Evolutionary conservation across 768 basidiomycete species (phyloP), one percentile per base, ranked within the genome.

Genomic region (Clitopilus passeckerianus): DNA sequence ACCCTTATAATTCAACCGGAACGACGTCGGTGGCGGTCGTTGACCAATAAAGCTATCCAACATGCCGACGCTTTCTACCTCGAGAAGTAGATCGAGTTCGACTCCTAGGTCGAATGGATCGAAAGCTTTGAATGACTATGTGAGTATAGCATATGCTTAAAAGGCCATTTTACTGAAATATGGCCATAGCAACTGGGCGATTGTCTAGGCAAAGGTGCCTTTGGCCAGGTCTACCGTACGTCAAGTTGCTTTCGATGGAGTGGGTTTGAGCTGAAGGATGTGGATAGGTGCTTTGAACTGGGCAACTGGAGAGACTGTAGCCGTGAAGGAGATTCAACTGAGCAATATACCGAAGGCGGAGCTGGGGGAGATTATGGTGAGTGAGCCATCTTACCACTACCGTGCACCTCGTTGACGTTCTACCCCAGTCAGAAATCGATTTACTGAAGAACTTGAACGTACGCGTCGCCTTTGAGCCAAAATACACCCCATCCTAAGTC

Each of bases 221-320:
- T 94, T 68, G 95, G 93, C n/a, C 93, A 94, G 73, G 95, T 98
- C 63, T 98, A 95, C 74, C 89, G 95, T 91, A 77, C 71, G 92
- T 85, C 44, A 59, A 53, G 23, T 43, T 20, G 37, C 10, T 18
- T 14, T 33, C 16, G 52, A 35, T 63, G 30, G 55, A 57, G 20
- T 37, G 52, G 37, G 24, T 50, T 55, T 60, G 43, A 9, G 41
- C 59, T 67, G 54, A 65, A 56, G 41, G 10, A 50, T 44, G 15
- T 58, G 44, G 53, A 34, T 64, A 93, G 91, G 91, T 64, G 91
- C 91, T 53, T 76, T 96, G 68, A 95, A 96, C 67, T 95, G 93
- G 89, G 90, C 91, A 15, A 98, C 94, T 23, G 97, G 97, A 23
- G 97, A 98, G 77, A 97, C 96, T 1, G 96, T 98, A 43, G 97